These are phyloP conservation scores for Ceratocystis destructans DNA, from an alignment of 2,329 filamentous ascomycete genomes.

Conservation along the genomic window DNA sequence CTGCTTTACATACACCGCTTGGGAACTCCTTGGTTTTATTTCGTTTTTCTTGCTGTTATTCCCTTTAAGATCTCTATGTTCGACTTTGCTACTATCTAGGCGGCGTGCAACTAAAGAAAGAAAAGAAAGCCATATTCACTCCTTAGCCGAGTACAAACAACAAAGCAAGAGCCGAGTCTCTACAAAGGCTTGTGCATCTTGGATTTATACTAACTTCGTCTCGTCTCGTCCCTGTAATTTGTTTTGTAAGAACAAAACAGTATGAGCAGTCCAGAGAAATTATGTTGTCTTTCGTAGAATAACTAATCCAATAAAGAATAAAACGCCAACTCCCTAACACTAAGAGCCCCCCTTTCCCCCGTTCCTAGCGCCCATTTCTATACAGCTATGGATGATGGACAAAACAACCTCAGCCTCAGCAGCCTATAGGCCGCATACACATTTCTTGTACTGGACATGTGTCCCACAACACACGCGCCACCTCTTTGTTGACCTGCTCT, in stretches of 20 bases:
- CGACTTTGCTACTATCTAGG: neutral
- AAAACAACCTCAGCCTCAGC: conserved; percentile 38
- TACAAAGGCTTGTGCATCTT: too few species aligned
- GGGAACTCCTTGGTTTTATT: too few species aligned
- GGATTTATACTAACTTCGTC: too few species aligned
- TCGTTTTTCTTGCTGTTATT: too few species aligned
- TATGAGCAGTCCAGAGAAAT: too few species aligned
- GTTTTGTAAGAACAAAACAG: too few species aligned
- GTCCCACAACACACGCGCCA: conserved; percentile 72
- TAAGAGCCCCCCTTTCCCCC: neutral
- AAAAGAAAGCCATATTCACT: neutral
- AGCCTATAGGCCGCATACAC: conserved; percentile 53
- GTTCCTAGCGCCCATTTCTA: neutral
- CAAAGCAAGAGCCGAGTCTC: too few species aligned
- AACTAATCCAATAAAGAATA: too few species aligned
- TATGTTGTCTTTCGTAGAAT: too few species aligned
- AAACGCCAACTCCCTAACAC: neutral
- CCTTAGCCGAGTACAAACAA: neutral
- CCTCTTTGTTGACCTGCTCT: conserved; percentile 67
- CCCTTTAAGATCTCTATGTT: too few species aligned
- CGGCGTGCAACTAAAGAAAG: neutral
- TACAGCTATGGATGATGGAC: neutral
- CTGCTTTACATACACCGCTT: neutral
- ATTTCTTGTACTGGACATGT: conserved; percentile 44
- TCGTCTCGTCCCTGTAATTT: too few species aligned